Percentiles rank a stretch among this genome's conserved stretches.
Evolutionary conservation across 2,329 filamentous ascomycete genomes (phyloP).

Genomic region (Claviceps sp.): DNA sequence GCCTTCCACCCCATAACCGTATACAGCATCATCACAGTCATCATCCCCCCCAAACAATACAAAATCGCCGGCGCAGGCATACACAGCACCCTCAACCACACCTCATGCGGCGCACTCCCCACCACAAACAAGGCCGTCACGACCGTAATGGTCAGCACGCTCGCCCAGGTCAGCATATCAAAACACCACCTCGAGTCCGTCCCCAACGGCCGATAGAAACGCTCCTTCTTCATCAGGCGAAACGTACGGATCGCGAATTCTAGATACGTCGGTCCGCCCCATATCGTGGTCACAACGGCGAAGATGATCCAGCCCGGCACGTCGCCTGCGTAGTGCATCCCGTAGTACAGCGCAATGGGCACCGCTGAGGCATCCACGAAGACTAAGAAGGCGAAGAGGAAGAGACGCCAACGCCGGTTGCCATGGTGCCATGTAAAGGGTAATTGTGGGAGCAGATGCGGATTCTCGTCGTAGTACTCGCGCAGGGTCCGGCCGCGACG

Average conservation of each 20-base stretch:
- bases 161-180: constrained; percentile 34
- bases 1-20: constrained; percentile 28
- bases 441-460: constrained; percentile 24
- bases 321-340: constrained; percentile 27
- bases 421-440: constrained; percentile 29
- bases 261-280: constrained; percentile 40
- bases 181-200: constrained; percentile 33
- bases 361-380: constrained; percentile 30
- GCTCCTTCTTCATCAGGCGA: constrained; percentile 33
- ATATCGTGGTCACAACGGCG: constrained; percentile 40
- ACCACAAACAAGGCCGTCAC: constrained; percentile 38
- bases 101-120: constrained; percentile 35
- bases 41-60: constrained; percentile 30
- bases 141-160: constrained; percentile 31
- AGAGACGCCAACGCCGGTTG: constrained; percentile 28
- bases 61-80: constrained; percentile 39
- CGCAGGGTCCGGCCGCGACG: constrained; percentile 22
- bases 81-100: constrained; percentile 34
- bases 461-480: constrained; percentile 27
- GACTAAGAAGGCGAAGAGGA: constrained; percentile 33
- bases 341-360: constrained; percentile 40
- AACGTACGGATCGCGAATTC: constrained; percentile 36
- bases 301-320: constrained; percentile 32
- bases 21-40: constrained; percentile 24
- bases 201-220: constrained; percentile 36